Evolutionary conservation across 495 filamentous ascomycete genomes (phyloP).

Genomic region (Penicillium goetzii): DNA sequence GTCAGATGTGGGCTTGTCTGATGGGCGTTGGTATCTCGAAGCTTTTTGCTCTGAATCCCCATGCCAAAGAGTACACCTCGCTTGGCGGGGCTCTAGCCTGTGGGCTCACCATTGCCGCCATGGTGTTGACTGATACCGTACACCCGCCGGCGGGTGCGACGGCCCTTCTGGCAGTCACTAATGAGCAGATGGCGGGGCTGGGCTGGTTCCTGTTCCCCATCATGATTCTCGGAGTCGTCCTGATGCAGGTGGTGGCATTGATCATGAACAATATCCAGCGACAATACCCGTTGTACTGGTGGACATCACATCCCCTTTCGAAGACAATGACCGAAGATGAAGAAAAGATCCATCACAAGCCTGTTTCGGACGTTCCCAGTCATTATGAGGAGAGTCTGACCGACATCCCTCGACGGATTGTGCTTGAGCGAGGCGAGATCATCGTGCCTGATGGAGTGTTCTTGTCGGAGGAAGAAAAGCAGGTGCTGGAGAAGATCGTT

Average conservation of each 20-base stretch:
- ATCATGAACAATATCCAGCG: slow-evolving; percentile 78
- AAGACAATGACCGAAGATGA: slow-evolving; percentile 28
- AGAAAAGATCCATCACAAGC: slow-evolving; percentile 34
- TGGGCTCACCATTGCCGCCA: slow-evolving; percentile 67
- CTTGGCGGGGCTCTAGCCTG: slow-evolving; percentile 72
- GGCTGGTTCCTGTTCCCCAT: slow-evolving; percentile 77
- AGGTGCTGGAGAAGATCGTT: slow-evolving; percentile 37
- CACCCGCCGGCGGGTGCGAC: slow-evolving; percentile 91
- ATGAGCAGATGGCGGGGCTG: slow-evolving; percentile 53
- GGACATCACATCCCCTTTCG: slow-evolving; percentile 43
- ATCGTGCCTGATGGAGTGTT: slow-evolving; percentile 40
- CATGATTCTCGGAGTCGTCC: slow-evolving; percentile 62
- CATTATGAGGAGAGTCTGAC: slow-evolving; percentile 36
- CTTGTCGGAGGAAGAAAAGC: slow-evolving; percentile 39
- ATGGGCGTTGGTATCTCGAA: slow-evolving; percentile 71
- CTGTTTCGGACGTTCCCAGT: slow-evolving; percentile 19
- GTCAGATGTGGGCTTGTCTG: slow-evolving; percentile 69
- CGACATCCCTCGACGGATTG: slow-evolving; percentile 34
- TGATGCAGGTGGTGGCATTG: slow-evolving; percentile 70
- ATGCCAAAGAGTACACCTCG: slow-evolving; percentile 56
- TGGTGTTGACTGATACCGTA: slow-evolving; percentile 77
- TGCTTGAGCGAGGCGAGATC: slow-evolving; percentile 38
- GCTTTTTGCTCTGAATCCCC: slow-evolving; percentile 64
- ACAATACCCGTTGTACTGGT: slow-evolving; percentile 80
- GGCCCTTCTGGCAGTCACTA: slow-evolving; percentile 74